Evolutionary conservation across 2,329 filamentous ascomycete species (phyloP).

Genomic region (Penicillium sp.): DNA sequence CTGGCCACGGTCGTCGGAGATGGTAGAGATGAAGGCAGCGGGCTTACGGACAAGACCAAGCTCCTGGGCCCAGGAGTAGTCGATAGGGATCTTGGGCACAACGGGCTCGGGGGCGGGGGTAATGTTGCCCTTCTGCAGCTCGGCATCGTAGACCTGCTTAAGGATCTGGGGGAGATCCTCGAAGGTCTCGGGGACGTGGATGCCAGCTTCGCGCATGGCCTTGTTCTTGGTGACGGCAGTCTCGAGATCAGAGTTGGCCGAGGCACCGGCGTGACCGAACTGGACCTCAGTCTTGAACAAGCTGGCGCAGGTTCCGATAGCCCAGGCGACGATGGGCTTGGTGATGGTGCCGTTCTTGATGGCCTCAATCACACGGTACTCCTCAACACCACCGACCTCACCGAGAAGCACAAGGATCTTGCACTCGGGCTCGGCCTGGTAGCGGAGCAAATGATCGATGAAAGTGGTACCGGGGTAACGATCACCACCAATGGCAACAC

Average conservation of each 20-base stretch:
- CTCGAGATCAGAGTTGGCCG: slow-evolving; percentile 99
- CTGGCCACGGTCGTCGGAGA: slow-evolving; percentile 98
- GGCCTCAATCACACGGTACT: slow-evolving; percentile 98
- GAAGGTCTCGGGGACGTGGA: slow-evolving; percentile 92
- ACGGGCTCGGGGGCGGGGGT: slow-evolving; percentile 82
- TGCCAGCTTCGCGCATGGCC: slow-evolving; percentile 90
- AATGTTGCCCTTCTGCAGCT: slow-evolving; percentile 81
- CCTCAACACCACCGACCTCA: slow-evolving; percentile 98
- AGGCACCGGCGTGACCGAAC: slow-evolving; percentile 97
- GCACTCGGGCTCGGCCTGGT: slow-evolving; percentile 94
- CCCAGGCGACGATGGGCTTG: slow-evolving; percentile 99
- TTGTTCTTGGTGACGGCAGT: slow-evolving; percentile 96
- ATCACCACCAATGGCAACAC: slow-evolving; percentile 98
- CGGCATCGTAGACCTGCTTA: slow-evolving; percentile 78
- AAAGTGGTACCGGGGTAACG: slow-evolving; percentile 98
- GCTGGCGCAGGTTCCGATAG: slow-evolving; percentile 97
- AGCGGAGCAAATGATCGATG: slow-evolving; percentile 96
- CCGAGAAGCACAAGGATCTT: slow-evolving; percentile 95
- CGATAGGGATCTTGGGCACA: slow-evolving; percentile 98
- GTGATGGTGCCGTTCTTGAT: slow-evolving; percentile 92
- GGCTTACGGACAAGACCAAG: slow-evolving; percentile 99
- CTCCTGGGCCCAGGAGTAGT: slow-evolving; percentile 99
- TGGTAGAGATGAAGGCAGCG: slow-evolving; percentile 99
- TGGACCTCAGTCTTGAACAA: slow-evolving; percentile 99
- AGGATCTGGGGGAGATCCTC: slow-evolving; percentile 85